These are phyloP conservation scores for Carnegiea gigantea DNA, from an alignment of 179 eudicot species.

Conservation along the genomic window DNA sequence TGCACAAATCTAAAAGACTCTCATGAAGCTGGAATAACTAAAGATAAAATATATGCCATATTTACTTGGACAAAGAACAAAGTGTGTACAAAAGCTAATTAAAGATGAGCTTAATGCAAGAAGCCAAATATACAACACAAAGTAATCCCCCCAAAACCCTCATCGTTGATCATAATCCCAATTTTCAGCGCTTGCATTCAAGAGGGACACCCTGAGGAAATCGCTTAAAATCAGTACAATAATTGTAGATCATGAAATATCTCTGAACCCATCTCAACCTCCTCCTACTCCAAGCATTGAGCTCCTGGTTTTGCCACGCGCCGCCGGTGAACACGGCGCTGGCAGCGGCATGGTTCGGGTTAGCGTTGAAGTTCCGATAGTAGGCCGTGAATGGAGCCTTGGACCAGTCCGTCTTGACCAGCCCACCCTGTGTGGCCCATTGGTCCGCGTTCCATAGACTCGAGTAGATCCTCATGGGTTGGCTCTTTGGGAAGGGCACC, in stretches of 20 bases:
- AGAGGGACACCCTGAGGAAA: constrained; percentile 40
- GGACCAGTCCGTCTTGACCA: constrained; percentile 26
- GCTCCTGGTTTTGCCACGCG: constrained; percentile 21
- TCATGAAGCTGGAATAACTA: background rate
- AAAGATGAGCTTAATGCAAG: background rate
- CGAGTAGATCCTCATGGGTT: constrained; percentile 27
- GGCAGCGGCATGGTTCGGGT: constrained; percentile 3
- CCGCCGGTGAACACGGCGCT: background rate
- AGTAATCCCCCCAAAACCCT: background rate
- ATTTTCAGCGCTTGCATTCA: constrained; percentile 29
- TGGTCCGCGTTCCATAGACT: constrained; percentile 26
- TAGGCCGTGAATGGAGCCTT: constrained; percentile 27
- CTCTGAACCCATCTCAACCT: constrained; percentile 44
- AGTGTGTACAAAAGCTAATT: background rate
- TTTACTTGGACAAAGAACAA: background rate
- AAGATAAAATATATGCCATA: background rate
- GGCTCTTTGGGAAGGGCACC: constrained; percentile 24
- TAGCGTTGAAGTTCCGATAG: constrained; percentile 20
- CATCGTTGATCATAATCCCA: background rate
- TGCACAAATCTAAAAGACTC: background rate
- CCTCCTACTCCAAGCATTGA: constrained; percentile 28
- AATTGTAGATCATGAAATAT: constrained; percentile 40
- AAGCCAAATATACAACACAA: background rate
- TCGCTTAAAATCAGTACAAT: constrained; percentile 32
- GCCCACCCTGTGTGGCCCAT: constrained; percentile 31